Evolutionary conservation across 257 asterid genomes (phyloP).

Genomic region (Solanum chmielewskii): DNA sequence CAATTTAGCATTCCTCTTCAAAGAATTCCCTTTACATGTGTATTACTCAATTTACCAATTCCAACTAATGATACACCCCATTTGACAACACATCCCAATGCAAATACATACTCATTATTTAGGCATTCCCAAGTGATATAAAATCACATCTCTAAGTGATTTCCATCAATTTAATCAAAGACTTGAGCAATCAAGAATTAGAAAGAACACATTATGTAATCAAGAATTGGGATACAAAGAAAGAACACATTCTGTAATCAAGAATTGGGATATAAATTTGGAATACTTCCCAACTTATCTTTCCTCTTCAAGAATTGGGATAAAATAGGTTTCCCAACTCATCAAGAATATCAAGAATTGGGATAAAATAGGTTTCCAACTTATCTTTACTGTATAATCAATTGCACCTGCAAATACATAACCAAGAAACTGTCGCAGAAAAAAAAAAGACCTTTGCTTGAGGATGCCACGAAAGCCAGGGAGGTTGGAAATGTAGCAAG

Average conservation of each 20-base stretch:
- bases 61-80: neutral
- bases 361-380: neutral
- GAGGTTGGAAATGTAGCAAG: constrained; percentile 66
- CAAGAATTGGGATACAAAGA: neutral
- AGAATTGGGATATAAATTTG: neutral
- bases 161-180: accelerated
- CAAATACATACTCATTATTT: neutral
- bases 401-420: too few relatives aligned
- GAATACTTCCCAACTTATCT: too few relatives aligned
- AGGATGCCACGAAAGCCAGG: constrained; percentile 87
- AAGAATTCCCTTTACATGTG: neutral
- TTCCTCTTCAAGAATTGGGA: neutral
- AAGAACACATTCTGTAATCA: neutral
- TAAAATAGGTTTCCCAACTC: neutral
- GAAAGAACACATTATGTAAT: neutral
- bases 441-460: constrained; percentile 58
- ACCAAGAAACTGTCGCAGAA: too few relatives aligned
- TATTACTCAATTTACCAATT: neutral
- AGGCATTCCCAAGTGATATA: neutral
- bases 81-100: neutral
- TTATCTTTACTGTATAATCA: too few relatives aligned
- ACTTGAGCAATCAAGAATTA: neutral
- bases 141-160: neutral
- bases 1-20: neutral
- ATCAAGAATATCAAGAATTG: too few relatives aligned